Evolutionary conservation across 106 monocot genomes (phyloP), one percentile per base, ranked within the genome.

Genomic region (Triglochin maritima): DNA sequence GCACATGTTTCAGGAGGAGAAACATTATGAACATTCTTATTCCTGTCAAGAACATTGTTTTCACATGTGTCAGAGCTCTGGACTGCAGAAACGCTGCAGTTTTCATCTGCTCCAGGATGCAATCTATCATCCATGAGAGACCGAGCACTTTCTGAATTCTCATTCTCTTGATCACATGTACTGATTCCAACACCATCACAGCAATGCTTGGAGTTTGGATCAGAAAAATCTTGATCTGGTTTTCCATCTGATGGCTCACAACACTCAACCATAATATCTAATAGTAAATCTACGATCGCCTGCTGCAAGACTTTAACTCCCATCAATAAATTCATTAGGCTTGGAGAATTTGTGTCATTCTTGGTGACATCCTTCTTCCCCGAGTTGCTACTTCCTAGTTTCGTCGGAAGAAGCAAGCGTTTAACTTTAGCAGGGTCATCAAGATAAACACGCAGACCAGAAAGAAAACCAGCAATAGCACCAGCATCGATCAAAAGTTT

Each of bases 261-360:
- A 68, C 95, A 96, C 70, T 96, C 95, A 11, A 96, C 95, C 95
- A 96, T 88, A 72, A 90, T 91, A 87, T 96, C 90, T 57, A 96
- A 52, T 12, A 96, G 90, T 72, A 90, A 85, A 68, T 91, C 90
- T 64, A 96, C 80, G 53, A 91, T 91, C 69, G 90, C 95, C 60
- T 96, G 87, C 70, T 88, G 86, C 66, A 94, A 69, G 53, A 88
- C 87, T 57, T 87, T 88, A 67, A 87, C 90, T 13, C 88, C 87
- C 90, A 94, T 89, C 68, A 94, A 62, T 67, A 94, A 71, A 79
- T 81, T 87, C 81, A 95, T 90, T 68, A 95, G 63, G 61, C 87
- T 95, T 70, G 87, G 84, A 15, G 83, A 77, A 78, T 69, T 83
- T 60, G 83, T 17, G 48, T 95, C 83, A 50, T 64, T 73, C 41